Evolutionary conservation across 2,329 filamentous ascomycete genomes (phyloP).

Genomic region (Immersiporthe knoxdaviesiana): DNA sequence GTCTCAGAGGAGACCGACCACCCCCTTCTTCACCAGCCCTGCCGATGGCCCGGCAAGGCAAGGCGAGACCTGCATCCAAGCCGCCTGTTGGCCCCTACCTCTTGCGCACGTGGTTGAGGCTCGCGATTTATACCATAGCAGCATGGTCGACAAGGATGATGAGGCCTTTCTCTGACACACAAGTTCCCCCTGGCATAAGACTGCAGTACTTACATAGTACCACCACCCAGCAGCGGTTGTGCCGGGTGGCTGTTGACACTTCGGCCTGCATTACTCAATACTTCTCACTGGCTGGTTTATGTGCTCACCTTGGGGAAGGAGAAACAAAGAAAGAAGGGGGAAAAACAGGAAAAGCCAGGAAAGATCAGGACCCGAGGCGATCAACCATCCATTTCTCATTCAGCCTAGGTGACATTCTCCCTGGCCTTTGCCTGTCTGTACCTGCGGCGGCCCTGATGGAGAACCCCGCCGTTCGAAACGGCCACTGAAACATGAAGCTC

Average conservation of each 20-base stretch:
- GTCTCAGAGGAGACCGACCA: not conserved
- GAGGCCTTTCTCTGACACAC: constrained; percentile 7
- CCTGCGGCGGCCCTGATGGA: constrained; percentile 11
- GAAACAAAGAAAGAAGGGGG: too few relatives aligned
- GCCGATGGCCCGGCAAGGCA: not conserved
- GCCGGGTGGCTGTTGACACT: constrained; percentile 15
- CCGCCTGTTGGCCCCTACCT: not conserved
- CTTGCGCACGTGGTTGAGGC: constrained; percentile 25
- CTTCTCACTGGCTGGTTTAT: not conserved
- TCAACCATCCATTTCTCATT: not conserved
- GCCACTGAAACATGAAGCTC: constrained; percentile 25
- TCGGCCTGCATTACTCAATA: not conserved
- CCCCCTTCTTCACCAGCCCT: constrained; percentile 7
- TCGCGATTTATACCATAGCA: constrained; percentile 17
- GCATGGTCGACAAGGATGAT: constrained; percentile 22
- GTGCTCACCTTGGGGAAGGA: too few relatives aligned
- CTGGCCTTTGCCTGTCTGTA: not conserved
- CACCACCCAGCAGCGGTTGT: not conserved
- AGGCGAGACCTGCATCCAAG: not conserved
- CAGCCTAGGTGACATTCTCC: constrained; percentile 5
- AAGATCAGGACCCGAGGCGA: not conserved
- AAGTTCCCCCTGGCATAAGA: constrained; percentile 7
- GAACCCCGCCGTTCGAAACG: constrained; percentile 23
- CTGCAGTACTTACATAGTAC: not conserved
- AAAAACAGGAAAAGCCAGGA: not conserved